These are phyloP conservation scores for Waltiozyma sp. DNA, from an alignment of 1,139 yeast genomes.

Conservation along the genomic window DNA sequence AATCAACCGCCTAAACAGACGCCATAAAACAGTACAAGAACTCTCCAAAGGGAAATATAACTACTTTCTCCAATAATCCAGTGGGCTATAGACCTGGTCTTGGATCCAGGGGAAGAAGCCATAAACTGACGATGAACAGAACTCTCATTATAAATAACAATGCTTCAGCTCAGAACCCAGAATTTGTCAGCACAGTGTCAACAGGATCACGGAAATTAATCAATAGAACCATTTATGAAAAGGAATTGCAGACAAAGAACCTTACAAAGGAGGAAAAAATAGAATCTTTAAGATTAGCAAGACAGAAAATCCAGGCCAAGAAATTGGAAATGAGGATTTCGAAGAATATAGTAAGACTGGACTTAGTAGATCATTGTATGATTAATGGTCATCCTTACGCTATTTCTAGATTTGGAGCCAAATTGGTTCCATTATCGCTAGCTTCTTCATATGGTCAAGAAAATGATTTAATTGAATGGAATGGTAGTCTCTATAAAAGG, in stretches of 20 bases:
- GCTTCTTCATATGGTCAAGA: conserved; percentile 1
- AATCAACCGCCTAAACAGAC: background rate
- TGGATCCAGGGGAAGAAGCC: conserved; percentile 2
- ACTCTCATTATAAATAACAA: conserved; percentile 20
- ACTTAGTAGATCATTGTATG: conserved; percentile 27
- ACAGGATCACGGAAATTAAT: conserved; percentile 30
- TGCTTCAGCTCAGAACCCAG: conserved; percentile 5
- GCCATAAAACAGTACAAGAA: background rate
- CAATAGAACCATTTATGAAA: conserved; percentile 25
- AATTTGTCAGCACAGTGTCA: conserved; percentile 24
- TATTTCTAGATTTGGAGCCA: conserved; percentile 25
- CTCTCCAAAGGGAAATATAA: background rate
- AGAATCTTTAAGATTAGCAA: conserved; percentile 9
- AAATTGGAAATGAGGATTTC: conserved; percentile 17
- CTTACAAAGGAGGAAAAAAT: conserved; percentile 17
- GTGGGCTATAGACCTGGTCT: background rate
- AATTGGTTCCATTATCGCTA: conserved; percentile 24
- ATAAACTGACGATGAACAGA: conserved; percentile 19
- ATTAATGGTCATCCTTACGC: conserved; percentile 28
- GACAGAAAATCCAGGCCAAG: conserved; percentile 5
- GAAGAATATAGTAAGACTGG: conserved; percentile 22
- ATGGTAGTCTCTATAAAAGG: conserved; percentile 21
- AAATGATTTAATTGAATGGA: conserved; percentile 23
- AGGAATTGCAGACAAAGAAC: conserved; percentile 21
- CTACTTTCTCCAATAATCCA: background rate